phyloP scores from a whole-genome alignment of 164 flowering plant genomes.

The Vitis amurensis region DNA sequence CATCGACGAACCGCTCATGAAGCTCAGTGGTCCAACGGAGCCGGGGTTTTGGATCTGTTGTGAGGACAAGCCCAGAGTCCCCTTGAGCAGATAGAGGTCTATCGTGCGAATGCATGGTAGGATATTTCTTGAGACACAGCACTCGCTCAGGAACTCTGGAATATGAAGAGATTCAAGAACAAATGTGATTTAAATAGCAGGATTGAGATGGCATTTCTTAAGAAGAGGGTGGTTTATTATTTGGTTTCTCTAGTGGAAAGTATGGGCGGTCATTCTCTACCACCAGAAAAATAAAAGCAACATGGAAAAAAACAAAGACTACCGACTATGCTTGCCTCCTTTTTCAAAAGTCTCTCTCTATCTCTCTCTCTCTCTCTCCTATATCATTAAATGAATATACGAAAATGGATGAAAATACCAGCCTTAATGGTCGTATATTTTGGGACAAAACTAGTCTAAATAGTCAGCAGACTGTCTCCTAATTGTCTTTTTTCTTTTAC shows the following conservation, averaged over 20 bases:
- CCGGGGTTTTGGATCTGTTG: constrained; percentile 98
- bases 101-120: constrained; percentile 75
- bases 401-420: no score
- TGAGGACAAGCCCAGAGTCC: constrained; percentile 96
- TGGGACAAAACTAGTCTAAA: no score
- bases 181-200: constrained; percentile 58
- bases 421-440: no score
- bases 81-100: constrained; percentile 86
- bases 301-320: no score
- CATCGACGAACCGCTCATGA: constrained; percentile 96
- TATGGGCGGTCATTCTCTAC: constrained; percentile 2
- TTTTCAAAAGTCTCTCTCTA: no score
- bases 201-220: constrained; percentile 75
- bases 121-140: constrained; percentile 90
- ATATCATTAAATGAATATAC: no score
- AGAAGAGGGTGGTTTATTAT: constrained; percentile 24
- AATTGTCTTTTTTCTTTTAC: no score
- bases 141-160: constrained; percentile 36
- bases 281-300: no score
- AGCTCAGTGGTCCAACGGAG: constrained; percentile 99
- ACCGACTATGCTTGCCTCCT: no score
- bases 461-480: no score
- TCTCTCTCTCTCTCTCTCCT: no score
- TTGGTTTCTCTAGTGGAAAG: constrained; percentile 10
- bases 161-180: constrained; percentile 71